Base-by-base conservation (phyloP, 2,329 filamentous ascomycete genomes). In the Aspergillus amoenus region DNA sequence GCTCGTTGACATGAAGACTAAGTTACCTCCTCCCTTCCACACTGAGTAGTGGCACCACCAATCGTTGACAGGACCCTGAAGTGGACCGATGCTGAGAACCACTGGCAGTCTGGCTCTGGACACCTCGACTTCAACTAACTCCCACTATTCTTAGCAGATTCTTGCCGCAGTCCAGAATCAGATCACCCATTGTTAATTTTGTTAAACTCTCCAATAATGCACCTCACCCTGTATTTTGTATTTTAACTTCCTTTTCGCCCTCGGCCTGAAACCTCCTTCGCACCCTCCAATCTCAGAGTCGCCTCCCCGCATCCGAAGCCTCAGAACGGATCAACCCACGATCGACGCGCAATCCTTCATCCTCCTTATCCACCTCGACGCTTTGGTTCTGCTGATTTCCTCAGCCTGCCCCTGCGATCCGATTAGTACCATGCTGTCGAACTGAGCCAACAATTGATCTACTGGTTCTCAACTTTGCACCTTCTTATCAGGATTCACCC, bases 281-380 rank as follows among this genome's bases (percentile, higher is more conserved):
- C 21, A 21, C 21, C 21, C 44, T 21, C 9, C 44, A 34, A 32
- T 21, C 48, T 40, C 39, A 17, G 24, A 27, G 21, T 44, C 18
- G 46, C 52, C 37, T 50, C 59, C 59, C 56, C 59, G 59, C 59
- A 59, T 51, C 24, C 30, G 46, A 37, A 44, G 24, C 21, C 32
- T 46, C 47, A 27, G 9, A 42, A 27, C 32, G 11, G 22, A 30
- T 48, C 24, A 27, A 43, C 11, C 13, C 21, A 46, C 32, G 39
- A 51, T 55, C 45, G 17, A 56, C 55, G 24, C 34, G 48, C 55
- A 47, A 56, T 52, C 39, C 24, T 27, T 37, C 22, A 17, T 51
- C 24, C 17, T 49, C 39, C 30, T 32, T 39, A 40, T 42, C 44
- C 44, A 24, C 44, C 45, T 39, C 24, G 30, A 40, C 46, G 11